Base-by-base conservation (phyloP, 176 grass and related monocot genomes). In the Hsuehochloa calcarea region DNA sequence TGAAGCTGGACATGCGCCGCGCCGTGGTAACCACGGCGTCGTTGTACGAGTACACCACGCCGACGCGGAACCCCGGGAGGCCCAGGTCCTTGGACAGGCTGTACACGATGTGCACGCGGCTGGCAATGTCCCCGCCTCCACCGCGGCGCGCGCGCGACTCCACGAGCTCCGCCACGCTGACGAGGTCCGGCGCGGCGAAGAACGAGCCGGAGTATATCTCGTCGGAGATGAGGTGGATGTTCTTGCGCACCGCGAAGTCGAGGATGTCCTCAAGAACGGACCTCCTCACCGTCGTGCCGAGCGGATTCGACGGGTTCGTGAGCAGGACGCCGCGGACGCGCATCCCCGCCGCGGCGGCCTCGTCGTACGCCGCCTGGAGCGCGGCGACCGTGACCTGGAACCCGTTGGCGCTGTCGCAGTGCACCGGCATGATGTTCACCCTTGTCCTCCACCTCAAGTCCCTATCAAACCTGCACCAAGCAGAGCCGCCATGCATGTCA, bases 21-120 rank as follows among this genome's bases (percentile, higher is more conserved):
- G 94, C 94, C 12, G 92, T 65, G 69, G 90, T 94, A 29, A 97
- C 92, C 52, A 97, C 94, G 46, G 72, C 82, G 65, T 97, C 82
- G 85, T 94, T 97, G 77, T 97, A 97, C 13, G 94, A 97, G 84
- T 97, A 97, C 17, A 94, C 90, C 1, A 89, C 80, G 56, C 94
- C 94, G 8, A 92, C 90, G 50, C 94, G 87, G 84, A 94, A 97
- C 0, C 94, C 94, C 1, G 94, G 94, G 16, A 97, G 84, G 0
- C 94, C 94, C 35, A 97, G 83, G 87, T 94, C 94, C 84, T 97
- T 97, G 54, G 94, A 97, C 7, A 97, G 90, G 94, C 94, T 97
- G 81, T 94, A 97, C 34, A 97, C 94, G 86, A 92, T 92, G 87
- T 97, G 94, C 25, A 97, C 92, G 10, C 90, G 92, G 4, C 23